phyloP scores from a whole-genome alignment of 495 filamentous ascomycete species.

The Xylaria venustula region DNA sequence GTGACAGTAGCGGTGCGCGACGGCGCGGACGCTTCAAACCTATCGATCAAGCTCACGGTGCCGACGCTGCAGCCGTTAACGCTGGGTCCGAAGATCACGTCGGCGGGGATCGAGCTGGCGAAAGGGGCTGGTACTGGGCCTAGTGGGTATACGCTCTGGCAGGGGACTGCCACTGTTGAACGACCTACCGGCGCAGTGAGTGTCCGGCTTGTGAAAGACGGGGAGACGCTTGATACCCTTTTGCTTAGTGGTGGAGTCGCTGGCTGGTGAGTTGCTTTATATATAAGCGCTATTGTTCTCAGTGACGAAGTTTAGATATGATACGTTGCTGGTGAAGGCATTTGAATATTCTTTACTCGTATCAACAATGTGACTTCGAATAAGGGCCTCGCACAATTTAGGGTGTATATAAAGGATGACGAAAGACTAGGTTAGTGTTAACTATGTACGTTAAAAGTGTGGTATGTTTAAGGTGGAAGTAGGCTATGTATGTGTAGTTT shows the following conservation, averaged over 20 bases:
- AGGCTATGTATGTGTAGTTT: too few relatives aligned
- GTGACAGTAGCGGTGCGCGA: conserved; percentile 24
- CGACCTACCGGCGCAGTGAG: conserved; percentile 21
- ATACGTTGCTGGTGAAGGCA: too few relatives aligned
- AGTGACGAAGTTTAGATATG: too few relatives aligned
- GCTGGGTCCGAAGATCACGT: conserved; percentile 27
- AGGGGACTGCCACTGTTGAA: conserved; percentile 16
- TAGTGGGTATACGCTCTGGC: conserved; percentile 16
- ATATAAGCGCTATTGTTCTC: too few relatives aligned
- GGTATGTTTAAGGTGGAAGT: too few relatives aligned
- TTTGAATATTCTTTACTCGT: too few relatives aligned
- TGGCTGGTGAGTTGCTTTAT: conserved; percentile 30
- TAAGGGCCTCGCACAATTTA: too few relatives aligned
- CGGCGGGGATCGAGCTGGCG: conserved; percentile 10
- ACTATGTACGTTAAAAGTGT: too few relatives aligned
- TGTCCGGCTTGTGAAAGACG: conserved; percentile 15
- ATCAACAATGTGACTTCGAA: too few relatives aligned
- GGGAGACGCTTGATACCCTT: conserved; percentile 22
- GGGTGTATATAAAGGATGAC: too few relatives aligned
- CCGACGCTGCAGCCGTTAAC: conserved; percentile 30
- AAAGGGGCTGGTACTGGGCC: conserved; percentile 13
- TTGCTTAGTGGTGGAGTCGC: conserved; percentile 24
- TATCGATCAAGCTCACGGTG: conserved; percentile 19
- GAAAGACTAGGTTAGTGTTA: too few relatives aligned
- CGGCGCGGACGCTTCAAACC: conserved; percentile 4